Conservation (phyloP, 139 green algal genomes). For the Coelastrella sp. region DNA sequence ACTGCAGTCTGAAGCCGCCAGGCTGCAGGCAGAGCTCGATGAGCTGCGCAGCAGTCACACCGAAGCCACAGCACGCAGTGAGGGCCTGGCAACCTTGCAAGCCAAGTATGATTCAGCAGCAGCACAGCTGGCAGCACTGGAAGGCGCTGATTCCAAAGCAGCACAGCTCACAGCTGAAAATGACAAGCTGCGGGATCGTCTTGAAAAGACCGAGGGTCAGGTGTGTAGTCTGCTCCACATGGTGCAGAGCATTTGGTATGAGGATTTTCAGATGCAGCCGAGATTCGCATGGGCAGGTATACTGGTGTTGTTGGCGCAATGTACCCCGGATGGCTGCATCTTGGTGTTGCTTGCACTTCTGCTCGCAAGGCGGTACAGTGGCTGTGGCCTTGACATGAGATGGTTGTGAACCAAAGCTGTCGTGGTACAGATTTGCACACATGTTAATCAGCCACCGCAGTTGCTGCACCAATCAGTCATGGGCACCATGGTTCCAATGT, state of each 20-base stretch:
- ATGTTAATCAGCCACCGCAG: no score
- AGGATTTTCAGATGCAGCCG: not conserved
- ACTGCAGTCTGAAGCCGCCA: slow-evolving; percentile 23
- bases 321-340: no score
- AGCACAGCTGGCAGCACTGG: slow-evolving; percentile 26
- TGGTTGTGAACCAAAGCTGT: no score
- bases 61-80: not conserved
- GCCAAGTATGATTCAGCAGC: not conserved
- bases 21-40: slow-evolving; percentile 1
- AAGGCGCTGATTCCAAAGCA: not conserved
- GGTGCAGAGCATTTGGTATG: not conserved
- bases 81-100: not conserved
- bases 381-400: no score
- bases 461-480: no score
- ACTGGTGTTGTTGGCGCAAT: not conserved
- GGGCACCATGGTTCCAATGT: no score
- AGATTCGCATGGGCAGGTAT: not conserved
- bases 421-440: no score
- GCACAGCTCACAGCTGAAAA: slow-evolving; percentile 28
- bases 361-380: no score
- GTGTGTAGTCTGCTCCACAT: not conserved
- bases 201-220: slow-evolving; percentile 46
- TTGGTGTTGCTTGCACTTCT: no score
- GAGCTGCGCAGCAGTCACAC: slow-evolving; percentile 14
- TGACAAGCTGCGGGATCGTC: slow-evolving; percentile 13